Evolutionary conservation across 2,329 filamentous ascomycete species (phyloP), one percentile per base, ranked within the genome.

Genomic region (Ophiostoma quercus): DNA sequence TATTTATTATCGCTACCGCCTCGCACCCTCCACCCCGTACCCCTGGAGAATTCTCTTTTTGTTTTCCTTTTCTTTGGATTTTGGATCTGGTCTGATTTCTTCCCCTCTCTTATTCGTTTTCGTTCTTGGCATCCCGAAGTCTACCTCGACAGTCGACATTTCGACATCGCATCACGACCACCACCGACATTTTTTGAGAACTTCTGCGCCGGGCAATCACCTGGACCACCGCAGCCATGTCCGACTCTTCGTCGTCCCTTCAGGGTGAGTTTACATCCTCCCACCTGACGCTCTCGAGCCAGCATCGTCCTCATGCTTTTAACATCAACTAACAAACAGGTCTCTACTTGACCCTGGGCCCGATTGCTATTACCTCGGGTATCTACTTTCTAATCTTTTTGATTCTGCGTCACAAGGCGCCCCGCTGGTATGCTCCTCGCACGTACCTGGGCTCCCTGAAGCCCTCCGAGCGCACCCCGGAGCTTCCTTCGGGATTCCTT

Each of bases 401-500:
- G 70, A 65, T 81, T 70, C 75, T 84, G 54, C 79, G 83, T 25
- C 80, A 76, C 74, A 82, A 77, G 72, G 78, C 83, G 68, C 77
- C 79, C 54, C 80, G 83, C 65, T 84, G 77, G 76, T 84, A 84
- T 77, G 82, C 82, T 3, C 83, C 83, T 2, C 78, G 83, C 74
- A 84, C 83, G 3, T 84, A 84, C 71, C 75, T 84, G 8, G 83
- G 83, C 65, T 83, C 77, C 71, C 73, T 84, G 54, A 79, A 79
- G 41, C 71, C 25, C 60, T 85, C 84, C 73, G 82, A 88, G 72
- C 86, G 88, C 43, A 86, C 85, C 14, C 87, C 87, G 29, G 76
- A 81, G 1, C 81, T 90, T 0, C 87, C 89, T 2, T 82, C 77
- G 34, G 89, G 90, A 69, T 77, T 88, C 65, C 81, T 91, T 75